phyloP scores from a whole-genome alignment of 1,139 yeast species.

The Kodamaea fungicola region DNA sequence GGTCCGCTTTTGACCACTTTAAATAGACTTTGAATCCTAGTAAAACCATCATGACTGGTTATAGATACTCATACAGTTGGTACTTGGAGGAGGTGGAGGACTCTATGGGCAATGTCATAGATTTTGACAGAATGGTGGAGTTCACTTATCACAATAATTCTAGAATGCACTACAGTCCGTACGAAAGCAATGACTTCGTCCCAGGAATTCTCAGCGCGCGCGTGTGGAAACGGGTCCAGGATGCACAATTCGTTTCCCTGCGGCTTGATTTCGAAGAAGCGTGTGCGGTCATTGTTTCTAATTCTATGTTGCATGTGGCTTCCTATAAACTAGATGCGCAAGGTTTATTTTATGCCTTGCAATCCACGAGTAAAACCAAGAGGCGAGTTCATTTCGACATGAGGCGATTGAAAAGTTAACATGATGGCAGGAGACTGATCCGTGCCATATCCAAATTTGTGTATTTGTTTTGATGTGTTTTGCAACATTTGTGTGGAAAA shows the following conservation, averaged over 20 bases:
- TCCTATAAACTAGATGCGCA: too few relatives aligned
- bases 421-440: too few relatives aligned
- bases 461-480: too few relatives aligned
- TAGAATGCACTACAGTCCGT: slow-evolving; percentile 4
- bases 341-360: too few relatives aligned
- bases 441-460: too few relatives aligned
- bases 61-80: slow-evolving; percentile 5
- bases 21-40: too few relatives aligned
- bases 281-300: slow-evolving; percentile 2
- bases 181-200: slow-evolving; percentile 1
- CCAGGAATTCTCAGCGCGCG: slow-evolving; percentile 4
- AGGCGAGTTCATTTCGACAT: neutral
- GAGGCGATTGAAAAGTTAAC: too few relatives aligned
- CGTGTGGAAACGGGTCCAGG: neutral
- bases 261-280: slow-evolving; percentile 2
- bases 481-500: too few relatives aligned
- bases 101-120: slow-evolving; percentile 3
- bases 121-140: slow-evolving; percentile 2
- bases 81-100: slow-evolving; percentile 5
- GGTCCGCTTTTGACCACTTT: too few relatives aligned
- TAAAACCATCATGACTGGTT: neutral
- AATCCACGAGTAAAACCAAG: neutral
- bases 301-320: too few relatives aligned
- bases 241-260: neutral
- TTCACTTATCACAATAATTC: slow-evolving; percentile 3